Evolutionary conservation across 1,139 yeast species (phyloP).

Genomic region (Hyphopichia buzzinii): DNA sequence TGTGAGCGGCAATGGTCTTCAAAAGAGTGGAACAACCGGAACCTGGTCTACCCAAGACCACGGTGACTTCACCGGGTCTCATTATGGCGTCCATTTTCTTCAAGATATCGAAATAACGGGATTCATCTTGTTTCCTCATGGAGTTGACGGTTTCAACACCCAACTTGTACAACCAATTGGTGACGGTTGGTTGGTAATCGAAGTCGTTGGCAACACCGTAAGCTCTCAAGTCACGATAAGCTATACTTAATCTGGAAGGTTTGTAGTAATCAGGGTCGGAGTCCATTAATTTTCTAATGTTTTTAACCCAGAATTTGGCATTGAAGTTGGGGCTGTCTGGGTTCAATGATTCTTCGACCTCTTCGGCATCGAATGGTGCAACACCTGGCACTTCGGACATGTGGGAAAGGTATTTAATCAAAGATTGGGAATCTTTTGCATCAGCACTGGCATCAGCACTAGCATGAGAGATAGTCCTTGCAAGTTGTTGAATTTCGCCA

Average conservation of each 20-base stretch:
- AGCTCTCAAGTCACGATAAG: slow-evolving; percentile 67
- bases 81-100: slow-evolving; percentile 34
- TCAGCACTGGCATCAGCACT: slow-evolving; percentile 5
- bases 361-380: slow-evolving; percentile 26
- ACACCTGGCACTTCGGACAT: slow-evolving; percentile 57
- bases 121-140: slow-evolving; percentile 12
- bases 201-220: slow-evolving; percentile 75
- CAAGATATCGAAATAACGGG: slow-evolving; percentile 27
- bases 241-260: slow-evolving; percentile 63
- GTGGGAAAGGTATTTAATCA: slow-evolving; percentile 47
- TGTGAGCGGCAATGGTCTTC: slow-evolving; percentile 33
- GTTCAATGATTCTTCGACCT: slow-evolving; percentile 20
- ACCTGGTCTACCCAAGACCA: slow-evolving; percentile 38
- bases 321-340: slow-evolving; percentile 53
- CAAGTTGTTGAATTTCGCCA: slow-evolving; percentile 28
- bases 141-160: slow-evolving; percentile 13
- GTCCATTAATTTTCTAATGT: slow-evolving; percentile 53
- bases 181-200: slow-evolving; percentile 74
- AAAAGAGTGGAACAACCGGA: slow-evolving; percentile 36
- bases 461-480: slow-evolving; percentile 28
- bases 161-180: slow-evolving; percentile 42
- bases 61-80: slow-evolving; percentile 35
- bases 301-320: slow-evolving; percentile 71
- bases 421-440: slow-evolving; percentile 40
- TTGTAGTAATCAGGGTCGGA: slow-evolving; percentile 65